Evolutionary conservation across 495 filamentous ascomycete genomes (phyloP), one percentile per base, ranked within the genome.

Genomic region (Pyrenopolyporus hunteri): DNA sequence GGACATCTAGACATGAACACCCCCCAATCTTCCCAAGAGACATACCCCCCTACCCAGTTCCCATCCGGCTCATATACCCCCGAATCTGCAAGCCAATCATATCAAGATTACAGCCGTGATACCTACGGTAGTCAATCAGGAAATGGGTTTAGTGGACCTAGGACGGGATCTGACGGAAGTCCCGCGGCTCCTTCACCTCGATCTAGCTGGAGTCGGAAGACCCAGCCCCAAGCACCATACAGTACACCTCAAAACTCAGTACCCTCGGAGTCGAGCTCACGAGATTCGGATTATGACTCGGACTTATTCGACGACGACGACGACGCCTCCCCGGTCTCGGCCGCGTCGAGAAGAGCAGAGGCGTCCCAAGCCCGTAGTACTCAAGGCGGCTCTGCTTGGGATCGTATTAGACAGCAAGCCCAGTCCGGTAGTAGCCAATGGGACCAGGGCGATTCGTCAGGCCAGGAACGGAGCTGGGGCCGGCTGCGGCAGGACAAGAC

Each of bases 241-340:
- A 40, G 8, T 16, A 29, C 10, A n/a, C 13, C 22, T 6, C 63
- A 46, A 37, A 22, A 16, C 25, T 4, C 37, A 17, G 36, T 19
- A 37, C n/a, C 32, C 22, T 53, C 45, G 3, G 40, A 42, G 13
- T 31, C 50, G 22, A 5, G 25, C 13, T 46, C 48, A 9, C 48
- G 19, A 11, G 2, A 36, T 8, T 9, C 19, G 39, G 58, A 70
- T 26, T 68, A 74, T 37, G 72, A 74, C 32, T 63, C 14, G 1
- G 70, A 66, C 53, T 57, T 74, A 4, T 74, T 73, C 22, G 75
- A 74, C 8, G 57, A 64, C 10, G 57, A 64, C 10, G 64, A 69
- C 10, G 75, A 77, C 26, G 76, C 72, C 23, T 78, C 77, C 9
- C 77, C 76, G 25, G 67, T 77, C 5, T 61, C 75, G 1, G 61